Percentiles rank a stretch among this genome's conserved stretches.
These are phyloP conservation scores for Astrothelium macrocarpum DNA, from an alignment of 495 filamentous ascomycete genomes.

Conservation along the genomic window DNA sequence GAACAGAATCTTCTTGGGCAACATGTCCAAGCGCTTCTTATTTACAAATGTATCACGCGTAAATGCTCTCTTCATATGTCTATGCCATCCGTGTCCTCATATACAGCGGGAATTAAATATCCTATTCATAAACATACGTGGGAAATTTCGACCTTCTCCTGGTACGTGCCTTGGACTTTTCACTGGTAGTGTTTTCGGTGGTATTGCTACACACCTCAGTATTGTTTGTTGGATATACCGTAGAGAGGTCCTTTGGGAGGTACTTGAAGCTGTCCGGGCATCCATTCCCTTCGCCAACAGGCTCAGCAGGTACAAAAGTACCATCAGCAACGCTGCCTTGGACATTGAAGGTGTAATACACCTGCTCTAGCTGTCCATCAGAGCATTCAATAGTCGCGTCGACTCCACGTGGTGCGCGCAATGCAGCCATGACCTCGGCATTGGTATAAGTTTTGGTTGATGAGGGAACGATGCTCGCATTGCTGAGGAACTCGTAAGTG, in stretches of 20 bases:
- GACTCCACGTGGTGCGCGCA: conserved; percentile 49
- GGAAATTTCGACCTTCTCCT: background rate
- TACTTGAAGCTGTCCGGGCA: conserved; percentile 13
- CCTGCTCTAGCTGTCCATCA: conserved; percentile 50
- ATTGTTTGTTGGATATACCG: background rate
- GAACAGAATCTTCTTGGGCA: no score
- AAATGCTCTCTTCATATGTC: no score
- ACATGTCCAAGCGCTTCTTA: no score
- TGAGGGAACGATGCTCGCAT: conserved; percentile 54
- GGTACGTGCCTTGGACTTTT: background rate
- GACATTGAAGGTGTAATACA: conserved; percentile 72
- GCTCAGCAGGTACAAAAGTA: conserved; percentile 53
- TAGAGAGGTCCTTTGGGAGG: conserved; percentile 14
- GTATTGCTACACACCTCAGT: conserved; percentile 3
- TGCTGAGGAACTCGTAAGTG: conserved; percentile 48
- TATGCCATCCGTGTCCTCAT: no score
- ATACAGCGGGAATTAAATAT: no score
- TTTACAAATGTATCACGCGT: no score
- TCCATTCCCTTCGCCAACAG: conserved; percentile 33
- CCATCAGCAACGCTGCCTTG: conserved; percentile 62
- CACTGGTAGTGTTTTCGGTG: background rate
- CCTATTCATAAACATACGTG: background rate
- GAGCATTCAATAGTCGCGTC: conserved; percentile 55
- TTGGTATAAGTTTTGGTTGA: conserved; percentile 49
- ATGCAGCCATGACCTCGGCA: conserved; percentile 47